phyloP scores from a whole-genome alignment of 768 basidiomycete genomes.

The Lactarius pseudohatsudake region DNA sequence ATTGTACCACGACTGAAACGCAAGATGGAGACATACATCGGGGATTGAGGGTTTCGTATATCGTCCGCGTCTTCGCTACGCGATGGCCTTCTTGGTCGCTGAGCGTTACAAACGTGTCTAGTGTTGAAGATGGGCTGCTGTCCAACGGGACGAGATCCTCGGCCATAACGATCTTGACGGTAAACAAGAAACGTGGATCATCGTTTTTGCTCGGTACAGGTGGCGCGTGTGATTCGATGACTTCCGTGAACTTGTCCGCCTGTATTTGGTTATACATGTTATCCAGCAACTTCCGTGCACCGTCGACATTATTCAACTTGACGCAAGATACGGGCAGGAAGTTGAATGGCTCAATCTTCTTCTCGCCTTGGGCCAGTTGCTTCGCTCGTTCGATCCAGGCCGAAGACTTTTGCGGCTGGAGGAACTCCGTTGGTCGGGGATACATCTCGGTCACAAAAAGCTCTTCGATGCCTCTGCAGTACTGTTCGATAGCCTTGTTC shows the following conservation, averaged over 20 bases:
- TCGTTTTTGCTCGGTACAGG: slow-evolving; percentile 72
- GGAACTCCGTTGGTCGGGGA: slow-evolving; percentile 72
- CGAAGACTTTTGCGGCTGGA: slow-evolving; percentile 83
- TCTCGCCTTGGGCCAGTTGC: slow-evolving; percentile 77
- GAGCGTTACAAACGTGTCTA: slow-evolving; percentile 92
- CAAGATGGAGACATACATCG: slow-evolving; percentile 60
- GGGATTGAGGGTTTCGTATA: slow-evolving; percentile 88
- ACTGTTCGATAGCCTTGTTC: slow-evolving; percentile 88
- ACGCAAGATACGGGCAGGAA: slow-evolving; percentile 93
- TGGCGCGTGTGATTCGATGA: slow-evolving; percentile 56
- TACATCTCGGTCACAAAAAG: slow-evolving; percentile 97
- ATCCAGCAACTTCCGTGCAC: slow-evolving; percentile 86
- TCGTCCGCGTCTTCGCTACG: slow-evolving; percentile 91
- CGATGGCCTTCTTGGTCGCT: slow-evolving; percentile 91
- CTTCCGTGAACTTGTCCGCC: slow-evolving; percentile 79
- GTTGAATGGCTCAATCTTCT: slow-evolving; percentile 92
- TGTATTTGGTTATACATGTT: slow-evolving; percentile 92
- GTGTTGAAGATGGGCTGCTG: slow-evolving; percentile 68
- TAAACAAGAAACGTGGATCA: slow-evolving; percentile 76
- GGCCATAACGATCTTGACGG: slow-evolving; percentile 90
- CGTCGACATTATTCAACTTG: slow-evolving; percentile 96
- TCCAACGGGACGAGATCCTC: slow-evolving; percentile 83
- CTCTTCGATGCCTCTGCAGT: slow-evolving; percentile 82
- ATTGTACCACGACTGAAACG: not conserved
- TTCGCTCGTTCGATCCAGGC: slow-evolving; percentile 88